Evolutionary conservation across 2,329 filamentous ascomycete genomes (phyloP).

Genomic region (Hypoxylon sp.): DNA sequence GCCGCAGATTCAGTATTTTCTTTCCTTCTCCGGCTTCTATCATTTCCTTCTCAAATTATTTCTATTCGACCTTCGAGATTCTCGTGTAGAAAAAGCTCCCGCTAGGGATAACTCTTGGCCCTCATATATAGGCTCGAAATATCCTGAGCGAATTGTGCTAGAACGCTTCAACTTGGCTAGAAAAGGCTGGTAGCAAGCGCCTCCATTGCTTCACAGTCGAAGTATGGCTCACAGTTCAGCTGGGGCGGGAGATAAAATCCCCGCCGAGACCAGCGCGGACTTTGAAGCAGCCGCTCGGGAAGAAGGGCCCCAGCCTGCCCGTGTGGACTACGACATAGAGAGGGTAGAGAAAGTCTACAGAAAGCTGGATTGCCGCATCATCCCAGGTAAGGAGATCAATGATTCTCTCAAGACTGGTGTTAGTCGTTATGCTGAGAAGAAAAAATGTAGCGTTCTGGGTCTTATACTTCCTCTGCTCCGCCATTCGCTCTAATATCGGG

Average conservation of each 20-base stretch:
- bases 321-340: constrained; percentile 59
- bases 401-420: neutral
- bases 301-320: constrained; percentile 35
- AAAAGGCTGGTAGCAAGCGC: constrained; percentile 64
- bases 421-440: constrained; percentile 14
- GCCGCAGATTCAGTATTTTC: constrained; percentile 8
- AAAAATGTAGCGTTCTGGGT: constrained; percentile 78
- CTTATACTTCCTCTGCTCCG: constrained; percentile 92
- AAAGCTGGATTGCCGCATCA: constrained; percentile 70
- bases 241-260: constrained; percentile 52
- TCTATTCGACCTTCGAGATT: neutral
- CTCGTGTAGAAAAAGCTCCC: neutral
- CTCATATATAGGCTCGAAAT: neutral
- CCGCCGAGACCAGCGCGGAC: constrained; percentile 36
- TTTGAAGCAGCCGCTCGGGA: constrained; percentile 37
- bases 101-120: neutral
- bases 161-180: constrained; percentile 43
- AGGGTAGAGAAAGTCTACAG: constrained; percentile 68
- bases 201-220: constrained; percentile 64
- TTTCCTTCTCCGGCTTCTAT: constrained; percentile 12
- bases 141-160: constrained; percentile 1
- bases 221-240: constrained; percentile 59
- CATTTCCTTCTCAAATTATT: constrained; percentile 9
- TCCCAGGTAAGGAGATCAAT: constrained; percentile 60
- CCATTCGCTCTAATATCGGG: constrained; percentile 91